Conservation (phyloP, 2,329 filamentous ascomycete genomes). For the Albophoma yamanashiensis region DNA sequence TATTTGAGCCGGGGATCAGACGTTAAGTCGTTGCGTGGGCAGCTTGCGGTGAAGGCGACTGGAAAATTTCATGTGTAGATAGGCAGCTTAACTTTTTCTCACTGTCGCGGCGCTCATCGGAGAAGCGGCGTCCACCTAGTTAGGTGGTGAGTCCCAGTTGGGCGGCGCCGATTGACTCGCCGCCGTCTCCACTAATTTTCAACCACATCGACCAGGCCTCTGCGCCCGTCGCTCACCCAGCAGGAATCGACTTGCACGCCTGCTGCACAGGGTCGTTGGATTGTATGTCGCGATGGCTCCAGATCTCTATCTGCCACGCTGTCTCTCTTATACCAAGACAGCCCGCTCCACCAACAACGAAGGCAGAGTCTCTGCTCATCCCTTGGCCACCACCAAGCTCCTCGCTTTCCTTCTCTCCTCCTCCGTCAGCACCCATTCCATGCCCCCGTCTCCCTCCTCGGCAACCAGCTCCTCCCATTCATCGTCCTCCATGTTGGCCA, state of each 20-base stretch:
- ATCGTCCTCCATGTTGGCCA: slow-evolving; percentile 91
- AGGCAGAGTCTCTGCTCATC: slow-evolving; percentile 8
- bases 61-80: background rate
- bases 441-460: slow-evolving; percentile 45
- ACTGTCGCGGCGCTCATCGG: background rate
- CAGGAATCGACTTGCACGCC: background rate
- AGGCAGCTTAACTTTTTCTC: background rate
- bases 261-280: background rate
- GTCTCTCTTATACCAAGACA: background rate
- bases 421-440: slow-evolving; percentile 59
- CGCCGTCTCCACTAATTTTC: background rate
- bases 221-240: no score
- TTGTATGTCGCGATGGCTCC: background rate
- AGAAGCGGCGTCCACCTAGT: background rate
- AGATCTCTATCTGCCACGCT: background rate
- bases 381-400: slow-evolving; percentile 48
- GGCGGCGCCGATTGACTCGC: background rate
- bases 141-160: background rate
- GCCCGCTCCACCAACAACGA: no score
- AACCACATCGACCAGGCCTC: background rate
- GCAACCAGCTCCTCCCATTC: slow-evolving; percentile 73
- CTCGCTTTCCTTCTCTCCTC: slow-evolving; percentile 68
- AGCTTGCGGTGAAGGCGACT: background rate
- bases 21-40: background rate
- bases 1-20: background rate